Conservation (phyloP, 2,329 filamentous ascomycete genomes). For the Phaeosphaeria sp. region DNA sequence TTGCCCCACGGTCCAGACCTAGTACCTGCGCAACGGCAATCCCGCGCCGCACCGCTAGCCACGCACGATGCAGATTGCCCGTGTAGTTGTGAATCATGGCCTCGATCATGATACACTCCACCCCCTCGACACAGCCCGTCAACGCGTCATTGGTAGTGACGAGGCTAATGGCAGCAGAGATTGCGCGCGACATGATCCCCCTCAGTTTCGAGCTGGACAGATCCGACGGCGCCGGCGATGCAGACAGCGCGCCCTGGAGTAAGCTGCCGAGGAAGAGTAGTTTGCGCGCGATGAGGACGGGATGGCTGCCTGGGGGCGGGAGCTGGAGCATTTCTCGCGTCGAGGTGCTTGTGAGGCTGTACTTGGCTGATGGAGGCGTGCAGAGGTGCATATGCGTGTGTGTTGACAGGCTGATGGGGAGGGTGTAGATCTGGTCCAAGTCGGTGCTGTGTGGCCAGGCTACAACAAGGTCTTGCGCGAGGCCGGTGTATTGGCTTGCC, state of each 20-base stretch:
- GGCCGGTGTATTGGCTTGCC: not conserved
- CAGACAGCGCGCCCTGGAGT: constrained; percentile 25
- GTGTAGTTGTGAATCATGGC: constrained; percentile 46
- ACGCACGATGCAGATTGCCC: constrained; percentile 52
- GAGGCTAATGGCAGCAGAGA: constrained; percentile 32
- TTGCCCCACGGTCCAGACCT: constrained; percentile 49
- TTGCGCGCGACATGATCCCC: constrained; percentile 37
- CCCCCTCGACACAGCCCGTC: constrained; percentile 47
- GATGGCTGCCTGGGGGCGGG: constrained; percentile 30
- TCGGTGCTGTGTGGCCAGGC: constrained; percentile 51
- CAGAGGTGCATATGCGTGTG: constrained; percentile 48
- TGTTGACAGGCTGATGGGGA: constrained; percentile 39
- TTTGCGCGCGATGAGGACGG: constrained; percentile 41
- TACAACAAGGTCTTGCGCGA: constrained; percentile 43
- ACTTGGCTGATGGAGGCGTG: constrained; percentile 33
- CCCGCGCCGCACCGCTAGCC: constrained; percentile 49
- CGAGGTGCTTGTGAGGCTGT: constrained; percentile 21
- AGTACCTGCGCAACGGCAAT: constrained; percentile 52
- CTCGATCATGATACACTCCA: constrained; percentile 54
- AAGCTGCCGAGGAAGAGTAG: constrained; percentile 43
- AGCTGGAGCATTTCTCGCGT: constrained; percentile 43
- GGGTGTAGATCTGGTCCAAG: constrained; percentile 44
- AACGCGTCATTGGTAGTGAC: constrained; percentile 51
- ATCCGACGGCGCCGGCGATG: constrained; percentile 6
- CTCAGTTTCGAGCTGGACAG: constrained; percentile 22